A percentile compares a stretch with the other conserved stretches of the same genome.
phyloP scores from a whole-genome alignment of 352 stramenopile genomes.

The Globisporangium rhizosaccharum region DNA sequence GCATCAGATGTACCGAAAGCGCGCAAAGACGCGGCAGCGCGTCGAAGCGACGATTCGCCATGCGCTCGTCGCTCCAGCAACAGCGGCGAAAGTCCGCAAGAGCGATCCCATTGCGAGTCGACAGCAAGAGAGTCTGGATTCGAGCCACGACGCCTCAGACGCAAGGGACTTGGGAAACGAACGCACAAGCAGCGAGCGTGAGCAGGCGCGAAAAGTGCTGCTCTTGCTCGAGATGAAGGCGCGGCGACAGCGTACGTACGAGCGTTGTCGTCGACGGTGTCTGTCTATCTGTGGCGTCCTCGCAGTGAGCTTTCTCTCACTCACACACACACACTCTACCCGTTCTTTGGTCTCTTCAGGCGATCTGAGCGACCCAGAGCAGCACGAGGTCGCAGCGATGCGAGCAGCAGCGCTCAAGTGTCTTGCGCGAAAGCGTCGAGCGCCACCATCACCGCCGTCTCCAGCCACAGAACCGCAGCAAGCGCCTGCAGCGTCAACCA shows the following conservation, averaged over 20 bases:
- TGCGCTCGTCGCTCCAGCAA: background rate
- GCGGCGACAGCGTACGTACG: conserved; percentile 11
- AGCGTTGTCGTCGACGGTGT: background rate
- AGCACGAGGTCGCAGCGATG: background rate
- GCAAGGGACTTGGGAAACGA: background rate
- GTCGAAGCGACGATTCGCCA: conserved; percentile 7
- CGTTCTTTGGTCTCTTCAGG: background rate
- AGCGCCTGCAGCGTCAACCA: background rate
- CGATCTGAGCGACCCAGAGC: conserved; percentile 7
- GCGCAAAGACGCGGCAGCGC: conserved; percentile 4
- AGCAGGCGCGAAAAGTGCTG: conserved; percentile 17
- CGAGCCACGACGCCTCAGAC: background rate
- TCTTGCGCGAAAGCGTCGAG: conserved; percentile 3
- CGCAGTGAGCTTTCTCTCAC: background rate
- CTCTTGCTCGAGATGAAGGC: conserved; percentile 15
- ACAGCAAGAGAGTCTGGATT: background rate
- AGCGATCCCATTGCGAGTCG: background rate
- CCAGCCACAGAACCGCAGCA: background rate
- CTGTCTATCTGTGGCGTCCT: too few relatives aligned
- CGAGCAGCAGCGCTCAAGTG: conserved; percentile 1
- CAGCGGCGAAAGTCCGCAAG: background rate
- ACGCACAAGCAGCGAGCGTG: background rate
- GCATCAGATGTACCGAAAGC: conserved; percentile 11
- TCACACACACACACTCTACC: background rate
- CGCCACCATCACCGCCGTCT: background rate